These are phyloP conservation scores for Rhododendron ferrugineum DNA, from an alignment of 148 eudicot genomes.

Conservation along the genomic window DNA sequence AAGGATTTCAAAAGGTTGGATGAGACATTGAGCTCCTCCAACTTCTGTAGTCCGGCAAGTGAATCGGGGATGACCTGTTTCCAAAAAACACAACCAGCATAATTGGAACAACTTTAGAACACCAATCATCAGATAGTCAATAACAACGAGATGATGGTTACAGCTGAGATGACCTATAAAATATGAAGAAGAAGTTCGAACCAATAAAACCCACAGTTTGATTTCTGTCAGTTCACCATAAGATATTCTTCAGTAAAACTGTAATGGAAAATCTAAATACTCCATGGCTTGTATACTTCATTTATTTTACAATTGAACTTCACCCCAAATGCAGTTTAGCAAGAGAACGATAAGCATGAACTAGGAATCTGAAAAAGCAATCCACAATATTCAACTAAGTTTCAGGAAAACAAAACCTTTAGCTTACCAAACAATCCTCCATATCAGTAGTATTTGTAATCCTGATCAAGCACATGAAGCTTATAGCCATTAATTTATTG, in stretches of 20 bases:
- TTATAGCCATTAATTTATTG: too few relatives aligned
- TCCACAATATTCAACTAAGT: background rate
- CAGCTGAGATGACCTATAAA: too few relatives aligned
- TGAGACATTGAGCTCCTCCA: constrained; percentile 39
- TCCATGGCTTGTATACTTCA: background rate
- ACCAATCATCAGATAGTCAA: background rate
- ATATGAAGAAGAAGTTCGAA: too few relatives aligned
- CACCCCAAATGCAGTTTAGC: background rate
- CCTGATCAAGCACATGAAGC: background rate
- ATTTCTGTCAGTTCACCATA: background rate
- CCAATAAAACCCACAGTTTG: background rate
- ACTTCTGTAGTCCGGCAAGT: constrained; percentile 26
- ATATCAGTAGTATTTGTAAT: background rate
- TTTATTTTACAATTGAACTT: background rate
- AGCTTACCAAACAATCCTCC: background rate
- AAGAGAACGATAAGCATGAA: background rate
- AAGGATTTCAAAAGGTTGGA: constrained; percentile 36
- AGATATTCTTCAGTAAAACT: background rate
- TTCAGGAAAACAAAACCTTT: background rate
- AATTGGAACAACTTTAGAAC: background rate
- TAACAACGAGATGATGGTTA: too few relatives aligned
- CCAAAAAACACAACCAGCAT: background rate
- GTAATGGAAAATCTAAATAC: background rate
- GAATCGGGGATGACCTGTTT: constrained; percentile 43
- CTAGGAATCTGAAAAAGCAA: background rate